These are phyloP conservation scores for Erythrophleum fordii DNA, from an alignment of 306 rosid species.

Conservation along the genomic window DNA sequence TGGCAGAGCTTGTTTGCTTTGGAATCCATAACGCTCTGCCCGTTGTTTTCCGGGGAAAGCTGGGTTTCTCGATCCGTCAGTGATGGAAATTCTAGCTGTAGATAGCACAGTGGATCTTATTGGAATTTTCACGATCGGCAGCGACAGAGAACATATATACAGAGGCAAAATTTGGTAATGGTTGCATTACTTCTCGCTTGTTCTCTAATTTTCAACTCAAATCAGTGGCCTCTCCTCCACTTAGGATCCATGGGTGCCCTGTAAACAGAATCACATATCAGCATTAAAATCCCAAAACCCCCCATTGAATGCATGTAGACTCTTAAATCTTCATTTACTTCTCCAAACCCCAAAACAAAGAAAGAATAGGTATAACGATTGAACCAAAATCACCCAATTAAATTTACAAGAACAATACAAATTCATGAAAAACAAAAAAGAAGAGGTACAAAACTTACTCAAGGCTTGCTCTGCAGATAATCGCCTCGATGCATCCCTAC, in stretches of 20 bases:
- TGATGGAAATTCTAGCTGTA: background rate
- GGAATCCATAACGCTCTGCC: background rate
- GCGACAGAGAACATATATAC: constrained; percentile 15
- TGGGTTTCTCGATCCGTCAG: constrained; percentile 14
- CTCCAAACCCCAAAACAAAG: background rate
- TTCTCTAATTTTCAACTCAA: constrained; percentile 25
- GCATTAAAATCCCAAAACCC: background rate
- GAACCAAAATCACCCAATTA: background rate
- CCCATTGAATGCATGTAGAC: background rate
- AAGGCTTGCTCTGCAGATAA: constrained; percentile 74
- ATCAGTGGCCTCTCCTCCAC: constrained; percentile 54
- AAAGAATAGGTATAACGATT: too few species aligned
- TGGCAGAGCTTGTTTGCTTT: constrained; percentile 22
- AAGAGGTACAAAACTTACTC: constrained; percentile 43
- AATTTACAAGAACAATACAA: background rate
- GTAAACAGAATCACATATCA: constrained; percentile 31
- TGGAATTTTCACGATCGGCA: background rate
- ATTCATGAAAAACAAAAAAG: background rate
- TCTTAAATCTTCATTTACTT: background rate
- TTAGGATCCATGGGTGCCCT: constrained; percentile 88
- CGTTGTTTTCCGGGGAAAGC: constrained; percentile 16
- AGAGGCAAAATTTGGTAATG: constrained; percentile 23
- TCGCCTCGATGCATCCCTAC: constrained; percentile 61
- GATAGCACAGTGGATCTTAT: constrained; percentile 1
- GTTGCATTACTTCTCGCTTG: background rate